Evolutionary conservation across 202 grass and related monocot species (phyloP), one percentile per base, ranked within the genome.

Genomic region (Setaria viridis): DNA sequence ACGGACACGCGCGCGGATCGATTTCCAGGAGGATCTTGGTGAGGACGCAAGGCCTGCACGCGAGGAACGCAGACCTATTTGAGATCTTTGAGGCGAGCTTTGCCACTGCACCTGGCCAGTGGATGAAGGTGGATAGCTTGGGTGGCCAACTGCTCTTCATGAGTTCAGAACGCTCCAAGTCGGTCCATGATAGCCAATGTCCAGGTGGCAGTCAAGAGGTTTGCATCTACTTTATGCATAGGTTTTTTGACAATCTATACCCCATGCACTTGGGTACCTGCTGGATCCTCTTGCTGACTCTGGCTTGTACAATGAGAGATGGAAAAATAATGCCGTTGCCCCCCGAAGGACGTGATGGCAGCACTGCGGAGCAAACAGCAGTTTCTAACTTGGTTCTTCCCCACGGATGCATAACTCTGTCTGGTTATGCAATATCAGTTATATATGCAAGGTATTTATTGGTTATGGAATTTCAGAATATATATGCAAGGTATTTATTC

Each of bases 191-290:
- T 3, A 59, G 67, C 15, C 42, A 65, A 35, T 63, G 41, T 13
- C 20, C 1, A 17, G 32, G 43, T 17, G 74, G 67, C 41, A 56
- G 48, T 53, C 55, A 9, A 42, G 9, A 62, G 68, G 66, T 79
- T 58, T 79, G 67, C 56, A 33, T 86, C 83, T 78, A 70, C 53
- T 78, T 85, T 30, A 29, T 32, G 66, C 60, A 80, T 8, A 19
- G 4, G 16, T 4, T 19, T 80, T 53, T 8, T 4, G 77, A 67
- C 29, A 67, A 64, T 64, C 58, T 41, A 5, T 41, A 41, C 39
- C 39, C 3, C 3, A 41, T 25, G 25, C 25, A 41, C 39, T 41
- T 41, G 39, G 39, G 39, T 41, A 2, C 5, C 39, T 5, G 5
- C 5, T 35, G 4, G 17, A 65, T 46, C 76, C 67, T 46, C 67